Percentiles rank a stretch among this genome's conserved stretches.
These are phyloP conservation scores for Mercurialis annua DNA, from an alignment of 345 rosid species.

Conservation along the genomic window DNA sequence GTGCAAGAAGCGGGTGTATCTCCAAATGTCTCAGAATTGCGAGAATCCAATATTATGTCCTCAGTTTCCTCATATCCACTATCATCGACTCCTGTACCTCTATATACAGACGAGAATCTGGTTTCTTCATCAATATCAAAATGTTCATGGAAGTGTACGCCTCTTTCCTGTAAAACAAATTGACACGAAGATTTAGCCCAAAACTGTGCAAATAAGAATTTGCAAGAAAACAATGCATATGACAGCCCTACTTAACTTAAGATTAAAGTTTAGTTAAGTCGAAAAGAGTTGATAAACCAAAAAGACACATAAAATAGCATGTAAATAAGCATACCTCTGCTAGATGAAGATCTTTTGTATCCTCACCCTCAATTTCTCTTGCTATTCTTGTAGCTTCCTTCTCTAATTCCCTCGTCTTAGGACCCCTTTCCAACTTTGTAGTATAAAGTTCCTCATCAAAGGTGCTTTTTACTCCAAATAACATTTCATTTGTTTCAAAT, in stretches of 20 bases:
- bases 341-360: conserved; percentile 75
- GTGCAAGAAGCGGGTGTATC: conserved; percentile 39
- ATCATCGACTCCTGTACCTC: conserved; percentile 57
- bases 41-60: conserved; percentile 53
- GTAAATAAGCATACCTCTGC: conserved; percentile 63
- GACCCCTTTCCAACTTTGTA: conserved; percentile 75
- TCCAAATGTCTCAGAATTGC: conserved; percentile 59
- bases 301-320: conserved; percentile 12
- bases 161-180: conserved; percentile 72
- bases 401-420: conserved; percentile 55
- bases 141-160: conserved; percentile 51
- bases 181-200: conserved; percentile 10
- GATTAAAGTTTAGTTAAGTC: too few species aligned
- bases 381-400: conserved; percentile 83
- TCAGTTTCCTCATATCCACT: conserved; percentile 75
- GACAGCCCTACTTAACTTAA: too few species aligned
- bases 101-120: conserved; percentile 71
- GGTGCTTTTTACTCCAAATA: conserved; percentile 90
- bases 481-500: conserved; percentile 63
- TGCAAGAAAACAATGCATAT: too few species aligned
- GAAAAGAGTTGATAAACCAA: conserved; percentile 1
- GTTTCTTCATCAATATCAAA: conserved; percentile 77
- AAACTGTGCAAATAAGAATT: too few species aligned
- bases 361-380: conserved; percentile 88
- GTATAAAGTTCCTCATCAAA: conserved; percentile 88